phyloP scores from a whole-genome alignment of 192 early-diverging fungal genomes.

The Coemansia brasiliensis region DNA sequence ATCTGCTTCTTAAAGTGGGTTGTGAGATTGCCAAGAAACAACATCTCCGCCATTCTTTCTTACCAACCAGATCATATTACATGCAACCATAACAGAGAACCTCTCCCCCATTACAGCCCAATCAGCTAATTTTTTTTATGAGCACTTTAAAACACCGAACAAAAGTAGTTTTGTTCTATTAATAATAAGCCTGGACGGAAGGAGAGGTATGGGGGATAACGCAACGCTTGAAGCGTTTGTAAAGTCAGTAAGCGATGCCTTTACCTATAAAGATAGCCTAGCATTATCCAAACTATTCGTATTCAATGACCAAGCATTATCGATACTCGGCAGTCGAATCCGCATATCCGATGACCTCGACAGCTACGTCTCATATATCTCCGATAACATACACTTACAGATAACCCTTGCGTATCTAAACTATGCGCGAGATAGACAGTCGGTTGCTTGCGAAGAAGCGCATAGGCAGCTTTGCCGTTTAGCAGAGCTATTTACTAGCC shows the following conservation, averaged over 20 bases:
- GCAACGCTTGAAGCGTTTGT: slow-evolving; percentile 30
- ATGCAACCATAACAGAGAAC: not conserved
- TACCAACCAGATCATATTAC: not conserved
- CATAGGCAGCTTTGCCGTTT: slow-evolving; percentile 23
- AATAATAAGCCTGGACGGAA: too few species aligned
- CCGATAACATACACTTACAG: slow-evolving; percentile 22
- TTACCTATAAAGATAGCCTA: slow-evolving; percentile 33
- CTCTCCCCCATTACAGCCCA: too few species aligned
- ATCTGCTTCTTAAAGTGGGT: too few species aligned
- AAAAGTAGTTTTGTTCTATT: too few species aligned
- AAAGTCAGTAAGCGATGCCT: slow-evolving; percentile 34
- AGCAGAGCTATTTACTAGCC: slow-evolving; percentile 28
- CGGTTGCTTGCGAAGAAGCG: slow-evolving; percentile 3
- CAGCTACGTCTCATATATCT: slow-evolving; percentile 27
- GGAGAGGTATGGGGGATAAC: too few species aligned
- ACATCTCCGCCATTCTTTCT: not conserved
- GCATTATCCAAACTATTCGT: slow-evolving; percentile 45
- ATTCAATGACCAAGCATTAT: slow-evolving; percentile 23
- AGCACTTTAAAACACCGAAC: too few species aligned
- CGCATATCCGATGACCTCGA: slow-evolving; percentile 27
- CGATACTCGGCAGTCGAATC: slow-evolving; percentile 18
- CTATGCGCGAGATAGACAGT: slow-evolving; percentile 33
- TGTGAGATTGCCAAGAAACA: too few species aligned
- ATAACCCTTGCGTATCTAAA: slow-evolving; percentile 33
- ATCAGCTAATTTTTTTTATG: too few species aligned